phyloP scores from a whole-genome alignment of 441 rosid genomes.

The Biscutella laevigata region DNA sequence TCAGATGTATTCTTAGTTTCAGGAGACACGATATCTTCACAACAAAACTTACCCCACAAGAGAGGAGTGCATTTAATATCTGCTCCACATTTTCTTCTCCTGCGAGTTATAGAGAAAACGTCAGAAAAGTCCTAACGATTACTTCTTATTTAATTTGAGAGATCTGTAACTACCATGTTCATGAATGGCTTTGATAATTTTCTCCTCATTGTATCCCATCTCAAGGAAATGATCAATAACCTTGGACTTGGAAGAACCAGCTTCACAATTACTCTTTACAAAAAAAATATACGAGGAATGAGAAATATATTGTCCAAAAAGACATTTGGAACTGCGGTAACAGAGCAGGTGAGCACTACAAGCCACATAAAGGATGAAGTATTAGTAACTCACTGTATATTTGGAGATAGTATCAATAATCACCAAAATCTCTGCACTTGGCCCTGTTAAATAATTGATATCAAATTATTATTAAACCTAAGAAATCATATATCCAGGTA shows the following conservation, averaged over 20 bases:
- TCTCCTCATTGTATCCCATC: slow-evolving; percentile 61
- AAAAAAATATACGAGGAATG: slow-evolving; percentile 1
- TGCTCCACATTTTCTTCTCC: slow-evolving; percentile 55
- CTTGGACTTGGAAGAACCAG: slow-evolving; percentile 59
- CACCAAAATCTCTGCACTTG: slow-evolving; percentile 35
- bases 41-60: slow-evolving; percentile 38
- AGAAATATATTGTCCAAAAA: background rate
- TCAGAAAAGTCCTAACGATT: background rate
- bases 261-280: slow-evolving; percentile 36
- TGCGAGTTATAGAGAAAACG: slow-evolving; percentile 23
- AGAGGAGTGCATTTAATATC: slow-evolving; percentile 56
- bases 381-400: slow-evolving; percentile 37
- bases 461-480: slow-evolving; percentile 14
- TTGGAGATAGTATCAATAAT: slow-evolving; percentile 59
- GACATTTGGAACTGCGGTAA: background rate
- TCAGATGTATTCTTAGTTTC: background rate
- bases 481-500: background rate
- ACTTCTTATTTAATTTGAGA: background rate
- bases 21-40: background rate
- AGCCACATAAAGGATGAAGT: background rate
- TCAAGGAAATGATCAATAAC: slow-evolving; percentile 51
- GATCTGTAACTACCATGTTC: slow-evolving; percentile 47
- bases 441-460: slow-evolving; percentile 40
- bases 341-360: background rate
- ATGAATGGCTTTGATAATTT: slow-evolving; percentile 49